Conservation (phyloP, 2,329 filamentous ascomycete genomes). For the Talaromyces albobiverticillius region DNA sequence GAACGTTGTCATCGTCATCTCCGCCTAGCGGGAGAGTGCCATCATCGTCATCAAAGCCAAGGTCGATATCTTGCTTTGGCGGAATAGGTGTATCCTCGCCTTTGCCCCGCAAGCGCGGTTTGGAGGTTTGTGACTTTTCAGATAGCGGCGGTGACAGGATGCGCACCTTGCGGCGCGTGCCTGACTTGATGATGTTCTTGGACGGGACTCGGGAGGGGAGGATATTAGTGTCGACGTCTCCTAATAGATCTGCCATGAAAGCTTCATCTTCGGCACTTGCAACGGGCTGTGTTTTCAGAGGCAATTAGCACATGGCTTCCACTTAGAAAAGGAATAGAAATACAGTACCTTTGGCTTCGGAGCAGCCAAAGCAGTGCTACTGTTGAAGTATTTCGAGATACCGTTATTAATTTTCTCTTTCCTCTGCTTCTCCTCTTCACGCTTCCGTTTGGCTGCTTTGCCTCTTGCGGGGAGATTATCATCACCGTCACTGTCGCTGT, state of each 20-base stretch:
- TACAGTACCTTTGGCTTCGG: constrained; percentile 73
- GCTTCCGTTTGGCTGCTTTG: constrained; percentile 74
- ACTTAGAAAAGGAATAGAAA: neutral
- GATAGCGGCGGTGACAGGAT: constrained; percentile 71
- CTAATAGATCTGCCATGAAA: constrained; percentile 80
- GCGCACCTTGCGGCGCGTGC: constrained; percentile 73
- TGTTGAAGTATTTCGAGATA: constrained; percentile 92
- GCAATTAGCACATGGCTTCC: neutral
- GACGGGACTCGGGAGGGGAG: constrained; percentile 54
- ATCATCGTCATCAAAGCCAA: constrained; percentile 48
- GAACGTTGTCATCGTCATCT: constrained; percentile 72
- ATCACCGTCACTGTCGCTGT: constrained; percentile 59
- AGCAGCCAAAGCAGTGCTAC: constrained; percentile 60
- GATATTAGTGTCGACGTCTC: constrained; percentile 79
- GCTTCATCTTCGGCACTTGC: constrained; percentile 85
- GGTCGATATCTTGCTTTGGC: constrained; percentile 36
- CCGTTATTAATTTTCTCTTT: constrained; percentile 84
- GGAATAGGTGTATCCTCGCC: constrained; percentile 47
- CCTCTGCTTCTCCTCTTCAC: constrained; percentile 80
- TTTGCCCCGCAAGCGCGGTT: constrained; percentile 39
- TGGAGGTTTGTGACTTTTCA: constrained; percentile 55
- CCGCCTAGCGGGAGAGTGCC: constrained; percentile 55
- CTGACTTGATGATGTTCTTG: constrained; percentile 67
- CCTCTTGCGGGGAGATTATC: constrained; percentile 65
- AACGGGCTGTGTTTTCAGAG: constrained; percentile 53